Evolutionary conservation across 2,329 filamentous ascomycete genomes (phyloP).

Genomic region (Daldinia eschscholtzii): DNA sequence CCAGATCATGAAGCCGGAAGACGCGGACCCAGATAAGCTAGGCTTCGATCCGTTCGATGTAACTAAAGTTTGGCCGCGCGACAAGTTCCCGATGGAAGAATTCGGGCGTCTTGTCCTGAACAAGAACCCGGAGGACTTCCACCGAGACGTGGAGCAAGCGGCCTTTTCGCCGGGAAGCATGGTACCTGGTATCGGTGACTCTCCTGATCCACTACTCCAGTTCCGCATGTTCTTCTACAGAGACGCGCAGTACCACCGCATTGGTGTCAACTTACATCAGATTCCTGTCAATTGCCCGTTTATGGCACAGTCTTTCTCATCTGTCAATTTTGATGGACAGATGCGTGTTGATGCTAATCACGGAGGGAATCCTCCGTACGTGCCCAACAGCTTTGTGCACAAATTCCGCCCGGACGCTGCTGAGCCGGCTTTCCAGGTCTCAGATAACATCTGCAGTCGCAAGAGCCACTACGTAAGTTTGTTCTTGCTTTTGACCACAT

Average conservation of each 20-base stretch:
- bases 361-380: slow-evolving; percentile 63
- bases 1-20: slow-evolving; percentile 69
- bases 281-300: slow-evolving; percentile 57
- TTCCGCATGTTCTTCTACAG: slow-evolving; percentile 64
- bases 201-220: slow-evolving; percentile 62
- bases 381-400: slow-evolving; percentile 63
- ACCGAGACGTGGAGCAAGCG: slow-evolving; percentile 64
- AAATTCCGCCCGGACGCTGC: slow-evolving; percentile 65
- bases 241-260: slow-evolving; percentile 64
- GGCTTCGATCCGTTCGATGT: slow-evolving; percentile 67
- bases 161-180: slow-evolving; percentile 65
- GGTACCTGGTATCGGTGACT: slow-evolving; percentile 64
- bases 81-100: slow-evolving; percentile 62
- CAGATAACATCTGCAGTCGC: slow-evolving; percentile 63
- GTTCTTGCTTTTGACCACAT: background rate
- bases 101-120: slow-evolving; percentile 65
- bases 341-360: slow-evolving; percentile 63
- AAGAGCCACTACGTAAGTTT: slow-evolving; percentile 61
- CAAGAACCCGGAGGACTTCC: slow-evolving; percentile 66
- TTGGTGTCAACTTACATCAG: slow-evolving; percentile 66
- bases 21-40: slow-evolving; percentile 65
- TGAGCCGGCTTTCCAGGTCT: slow-evolving; percentile 63
- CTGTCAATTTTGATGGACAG: slow-evolving; percentile 63
- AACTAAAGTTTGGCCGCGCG: slow-evolving; percentile 65
- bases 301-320: slow-evolving; percentile 60